A percentile compares a stretch with the other conserved stretches of the same genome.
These are phyloP conservation scores for Fraxinus sp. DNA, from an alignment of 305 asterid genomes.

Conservation along the genomic window DNA sequence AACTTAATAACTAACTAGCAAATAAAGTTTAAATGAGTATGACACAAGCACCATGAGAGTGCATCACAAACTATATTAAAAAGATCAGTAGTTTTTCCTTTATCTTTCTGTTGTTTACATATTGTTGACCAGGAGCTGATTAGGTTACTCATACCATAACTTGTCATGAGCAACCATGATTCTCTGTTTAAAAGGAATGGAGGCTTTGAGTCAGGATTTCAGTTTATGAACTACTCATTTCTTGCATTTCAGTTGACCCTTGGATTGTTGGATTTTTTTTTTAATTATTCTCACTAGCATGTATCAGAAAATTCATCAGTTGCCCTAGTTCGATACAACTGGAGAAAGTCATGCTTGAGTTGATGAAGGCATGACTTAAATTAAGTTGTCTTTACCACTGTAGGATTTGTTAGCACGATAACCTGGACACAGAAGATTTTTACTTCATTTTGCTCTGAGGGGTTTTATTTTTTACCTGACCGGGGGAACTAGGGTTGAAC, in stretches of 20 bases:
- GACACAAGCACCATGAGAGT: neutral
- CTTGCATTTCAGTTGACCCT: neutral
- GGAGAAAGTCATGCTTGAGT: neutral
- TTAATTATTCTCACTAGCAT: neutral
- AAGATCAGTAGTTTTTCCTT: slow-evolving; percentile 16
- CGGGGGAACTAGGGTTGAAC: neutral
- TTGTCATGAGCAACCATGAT: slow-evolving; percentile 12
- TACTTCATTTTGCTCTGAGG: neutral
- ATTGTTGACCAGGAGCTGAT: slow-evolving; percentile 11
- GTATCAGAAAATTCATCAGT: neutral
- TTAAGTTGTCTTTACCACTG: neutral
- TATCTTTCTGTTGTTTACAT: neutral
- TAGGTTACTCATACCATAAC: neutral
- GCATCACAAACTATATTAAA: slow-evolving; percentile 2
- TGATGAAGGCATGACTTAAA: neutral
- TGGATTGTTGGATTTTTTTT: neutral
- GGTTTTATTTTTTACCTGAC: neutral
- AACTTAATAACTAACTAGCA: neutral
- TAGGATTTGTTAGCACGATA: neutral
- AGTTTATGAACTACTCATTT: neutral
- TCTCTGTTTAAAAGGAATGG: slow-evolving; percentile 14
- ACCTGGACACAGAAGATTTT: neutral
- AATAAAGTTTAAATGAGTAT: neutral
- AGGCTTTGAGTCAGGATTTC: slow-evolving; percentile 7
- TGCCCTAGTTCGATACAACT: neutral